These are phyloP conservation scores for Starmerella vaccinii DNA, from an alignment of 805 yeast species.

Conservation along the genomic window DNA sequence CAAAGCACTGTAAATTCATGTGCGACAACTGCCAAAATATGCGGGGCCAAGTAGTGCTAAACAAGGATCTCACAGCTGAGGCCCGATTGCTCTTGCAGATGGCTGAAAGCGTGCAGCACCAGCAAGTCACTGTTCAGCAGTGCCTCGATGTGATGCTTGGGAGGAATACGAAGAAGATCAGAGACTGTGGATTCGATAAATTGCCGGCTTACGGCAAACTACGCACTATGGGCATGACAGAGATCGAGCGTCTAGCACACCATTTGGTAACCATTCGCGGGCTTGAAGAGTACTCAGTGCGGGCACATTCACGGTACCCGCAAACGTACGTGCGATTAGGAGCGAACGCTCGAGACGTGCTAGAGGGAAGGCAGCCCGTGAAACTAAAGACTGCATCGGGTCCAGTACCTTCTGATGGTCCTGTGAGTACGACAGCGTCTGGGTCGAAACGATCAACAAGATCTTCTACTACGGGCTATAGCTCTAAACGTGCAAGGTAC, in stretches of 20 bases:
- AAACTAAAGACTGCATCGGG: constrained; percentile 18
- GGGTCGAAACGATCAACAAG: neutral
- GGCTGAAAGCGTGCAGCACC: constrained; percentile 43
- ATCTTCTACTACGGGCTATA: neutral
- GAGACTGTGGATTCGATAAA: constrained; percentile 53
- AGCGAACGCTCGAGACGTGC: constrained; percentile 40
- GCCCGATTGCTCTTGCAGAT: constrained; percentile 52
- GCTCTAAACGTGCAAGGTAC: neutral
- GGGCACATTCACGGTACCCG: constrained; percentile 71
- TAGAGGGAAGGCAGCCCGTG: constrained; percentile 31
- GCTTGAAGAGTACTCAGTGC: constrained; percentile 58
- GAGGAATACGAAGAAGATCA: constrained; percentile 52
- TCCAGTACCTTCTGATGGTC: neutral
- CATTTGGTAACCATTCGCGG: constrained; percentile 57
- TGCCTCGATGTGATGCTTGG: constrained; percentile 62
- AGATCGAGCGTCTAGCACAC: constrained; percentile 64
- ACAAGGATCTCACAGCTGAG: constrained; percentile 53
- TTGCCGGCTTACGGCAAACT: constrained; percentile 65
- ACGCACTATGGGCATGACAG: constrained; percentile 39
- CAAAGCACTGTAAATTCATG: constrained; percentile 50
- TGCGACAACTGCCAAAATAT: constrained; percentile 72
- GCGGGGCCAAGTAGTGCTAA: constrained; percentile 33
- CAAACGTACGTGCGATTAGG: constrained; percentile 64
- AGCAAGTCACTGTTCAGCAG: constrained; percentile 61
- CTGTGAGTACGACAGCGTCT: neutral